Evolutionary conservation across 345 rosid genomes (phyloP), one percentile per base, ranked within the genome.

Genomic region (Populus tremula): DNA sequence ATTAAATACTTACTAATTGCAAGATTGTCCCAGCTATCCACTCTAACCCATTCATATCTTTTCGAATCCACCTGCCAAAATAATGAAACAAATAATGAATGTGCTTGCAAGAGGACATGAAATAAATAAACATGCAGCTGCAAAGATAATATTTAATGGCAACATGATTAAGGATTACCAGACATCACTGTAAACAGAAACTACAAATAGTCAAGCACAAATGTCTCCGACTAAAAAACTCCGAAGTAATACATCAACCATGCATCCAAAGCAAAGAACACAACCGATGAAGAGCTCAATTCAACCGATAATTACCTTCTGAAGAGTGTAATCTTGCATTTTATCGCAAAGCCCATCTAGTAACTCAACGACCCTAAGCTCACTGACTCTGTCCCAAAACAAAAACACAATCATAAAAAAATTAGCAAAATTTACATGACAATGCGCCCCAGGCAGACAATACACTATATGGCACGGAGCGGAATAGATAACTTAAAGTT

Each of bases 241-340:
- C 17, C 9, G 43, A 18, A 20, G 27, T 31, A 35, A 65, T 49
- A n/a, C 35, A 43, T 25, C 5, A 2, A 53, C 17, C 31, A 75
- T 27, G 5, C 45, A 39, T n/a, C 17, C 69, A 67, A 27, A 49
- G 62, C 39, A 74, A 54, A 50, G 39, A 49, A 73, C 64, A 56
- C 41, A 49, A 67, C 13, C 9, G 17, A 31, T 13, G 39, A 69
- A 49, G 33, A 74, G 66, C 76, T 13, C 54, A 47, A 75, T 16
- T 62, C 47, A 80, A 47, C 39, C 9, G 23, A 73, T 10, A 61
- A 41, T 36, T 82, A 92, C 99, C 93, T 92, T 88, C 84, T 90
- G 90, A 73, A 93, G 91, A 71, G 95, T 92, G 83, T 96, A 96
- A 80, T 91, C 98, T 84, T 89, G 91, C 98, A 96, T 93, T 82